Conservation (phyloP, 2,329 filamentous ascomycete species). For the Nemania serpens region DNA sequence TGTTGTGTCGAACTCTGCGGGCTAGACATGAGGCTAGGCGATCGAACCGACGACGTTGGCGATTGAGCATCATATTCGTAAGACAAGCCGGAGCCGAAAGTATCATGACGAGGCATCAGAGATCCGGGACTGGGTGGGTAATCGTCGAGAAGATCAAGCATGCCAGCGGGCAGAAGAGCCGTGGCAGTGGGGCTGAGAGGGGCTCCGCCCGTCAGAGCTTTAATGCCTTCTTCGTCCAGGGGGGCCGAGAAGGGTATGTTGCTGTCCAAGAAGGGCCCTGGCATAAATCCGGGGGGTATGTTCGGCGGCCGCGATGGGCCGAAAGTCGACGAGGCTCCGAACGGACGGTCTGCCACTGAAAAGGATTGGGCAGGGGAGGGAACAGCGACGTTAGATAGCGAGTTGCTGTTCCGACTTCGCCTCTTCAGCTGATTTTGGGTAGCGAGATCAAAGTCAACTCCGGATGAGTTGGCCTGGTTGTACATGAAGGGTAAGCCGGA, state of each 20-base stretch:
- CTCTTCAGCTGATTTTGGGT: conserved; percentile 51
- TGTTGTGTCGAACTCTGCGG: conserved; percentile 65
- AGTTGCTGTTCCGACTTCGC: conserved; percentile 54
- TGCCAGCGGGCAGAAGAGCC: conserved; percentile 71
- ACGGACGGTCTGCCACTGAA: conserved; percentile 44
- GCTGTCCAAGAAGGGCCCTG: conserved; percentile 58
- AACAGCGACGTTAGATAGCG: conserved; percentile 48
- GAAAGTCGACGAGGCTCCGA: conserved; percentile 24
- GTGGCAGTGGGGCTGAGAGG: conserved; percentile 79
- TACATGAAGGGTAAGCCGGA: conserved; percentile 50
- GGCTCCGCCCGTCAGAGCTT: conserved; percentile 64
- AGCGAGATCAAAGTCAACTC: conserved; percentile 54
- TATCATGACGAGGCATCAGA: conserved; percentile 40
- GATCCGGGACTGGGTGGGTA: conserved; percentile 55
- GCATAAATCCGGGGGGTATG: conserved; percentile 55
- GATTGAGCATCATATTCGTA: conserved; percentile 60
- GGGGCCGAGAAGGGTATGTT: conserved; percentile 48
- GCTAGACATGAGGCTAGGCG: conserved; percentile 63
- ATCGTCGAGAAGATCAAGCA: conserved; percentile 64
- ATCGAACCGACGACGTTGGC: conserved; percentile 62
- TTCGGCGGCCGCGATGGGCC: conserved; percentile 46
- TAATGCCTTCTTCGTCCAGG: conserved; percentile 66
- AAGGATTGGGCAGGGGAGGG: conserved; percentile 50
- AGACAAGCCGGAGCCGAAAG: conserved; percentile 44
- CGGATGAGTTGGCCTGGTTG: conserved; percentile 50